Evolutionary conservation across 202 grass and related monocot genomes (phyloP).

Genomic region (Dendrocalamus latiflorus): DNA sequence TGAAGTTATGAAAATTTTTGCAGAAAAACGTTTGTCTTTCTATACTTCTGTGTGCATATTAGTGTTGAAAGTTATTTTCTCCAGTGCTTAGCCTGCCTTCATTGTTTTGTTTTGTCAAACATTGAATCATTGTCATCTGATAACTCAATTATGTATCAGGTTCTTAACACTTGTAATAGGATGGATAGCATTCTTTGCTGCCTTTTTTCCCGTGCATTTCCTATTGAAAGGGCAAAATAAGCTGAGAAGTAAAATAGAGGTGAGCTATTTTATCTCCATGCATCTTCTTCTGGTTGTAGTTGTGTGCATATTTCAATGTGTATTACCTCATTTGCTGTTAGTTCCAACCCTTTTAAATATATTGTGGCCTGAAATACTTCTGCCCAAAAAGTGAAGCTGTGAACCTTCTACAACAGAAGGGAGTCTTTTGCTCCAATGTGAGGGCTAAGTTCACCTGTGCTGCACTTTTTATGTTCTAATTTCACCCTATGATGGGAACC

Average conservation of each 20-base stretch:
- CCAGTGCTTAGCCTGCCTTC: not conserved
- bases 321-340: not conserved
- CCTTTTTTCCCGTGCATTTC: constrained; percentile 84
- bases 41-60: not conserved
- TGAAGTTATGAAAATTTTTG: not conserved
- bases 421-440: not conserved
- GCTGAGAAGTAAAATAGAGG: constrained; percentile 85
- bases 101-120: not conserved
- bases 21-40: not conserved
- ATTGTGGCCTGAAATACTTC: not conserved
- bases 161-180: constrained; percentile 56
- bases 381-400: not conserved
- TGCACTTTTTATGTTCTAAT: not conserved
- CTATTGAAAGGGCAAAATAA: constrained; percentile 76
- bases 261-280: constrained; percentile 19
- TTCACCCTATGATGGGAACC: not conserved
- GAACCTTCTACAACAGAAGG: not conserved
- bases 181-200: constrained; percentile 84
- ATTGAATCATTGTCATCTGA: constrained; percentile 6
- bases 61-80: constrained; percentile 4
- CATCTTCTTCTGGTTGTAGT: not conserved
- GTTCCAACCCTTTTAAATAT: not conserved
- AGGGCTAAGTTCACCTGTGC: not conserved
- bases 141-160: constrained; percentile 46
- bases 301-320: not conserved